Evolutionary conservation across 495 filamentous ascomycete genomes (phyloP), one percentile per base, ranked within the genome.

Genomic region (Apodospora peruviana): DNA sequence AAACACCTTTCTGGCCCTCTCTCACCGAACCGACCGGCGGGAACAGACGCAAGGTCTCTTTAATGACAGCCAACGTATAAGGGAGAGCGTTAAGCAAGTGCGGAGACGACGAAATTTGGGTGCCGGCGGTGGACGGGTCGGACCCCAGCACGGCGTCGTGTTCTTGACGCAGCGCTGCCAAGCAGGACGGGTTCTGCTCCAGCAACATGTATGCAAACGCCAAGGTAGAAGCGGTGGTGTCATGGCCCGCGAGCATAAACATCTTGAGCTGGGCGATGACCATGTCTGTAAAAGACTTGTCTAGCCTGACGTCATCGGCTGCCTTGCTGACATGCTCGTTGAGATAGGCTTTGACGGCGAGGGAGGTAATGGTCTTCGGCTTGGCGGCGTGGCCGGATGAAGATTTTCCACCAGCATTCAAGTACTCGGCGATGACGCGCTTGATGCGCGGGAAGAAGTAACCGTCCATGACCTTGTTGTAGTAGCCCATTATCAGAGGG

Each of bases 51-150:
- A 78, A 51, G 0, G 69, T 64, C 47, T 79, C 77, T 49, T 73
- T 76, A 48, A 81, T 69, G 0, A 78, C 64, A 1, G 74, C 76
- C 0, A 58, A 23, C 2, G 74, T 75, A 47, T 70, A 77, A 2
- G 69, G 61, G 10, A 73, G 51, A 14, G 67, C 39, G 48, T 74
- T 73, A 27, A 79, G 47, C 0, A 75, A 45, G 1, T 55, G 38
- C 0, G 76, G 71, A 8, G 70, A 50, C 0, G 51, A 45, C 1
- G 42, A 39, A 32, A 79, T 56, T 0, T 50, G 27, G 11, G 38
- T 12, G 2, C 52, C 51, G 0, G 63, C 61, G 9, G 56, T 23
- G 8, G 52, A 10, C 0, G 56, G 48, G 25, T 74, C 58, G 0
- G 50, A 22, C 16, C 67, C 67, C 5, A 70, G 40, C 7, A 71